A percentile compares a stretch with the other conserved stretches of the same genome.
phyloP scores from a whole-genome alignment of 768 basidiomycete genomes.

The Phanerochaete sordida region DNA sequence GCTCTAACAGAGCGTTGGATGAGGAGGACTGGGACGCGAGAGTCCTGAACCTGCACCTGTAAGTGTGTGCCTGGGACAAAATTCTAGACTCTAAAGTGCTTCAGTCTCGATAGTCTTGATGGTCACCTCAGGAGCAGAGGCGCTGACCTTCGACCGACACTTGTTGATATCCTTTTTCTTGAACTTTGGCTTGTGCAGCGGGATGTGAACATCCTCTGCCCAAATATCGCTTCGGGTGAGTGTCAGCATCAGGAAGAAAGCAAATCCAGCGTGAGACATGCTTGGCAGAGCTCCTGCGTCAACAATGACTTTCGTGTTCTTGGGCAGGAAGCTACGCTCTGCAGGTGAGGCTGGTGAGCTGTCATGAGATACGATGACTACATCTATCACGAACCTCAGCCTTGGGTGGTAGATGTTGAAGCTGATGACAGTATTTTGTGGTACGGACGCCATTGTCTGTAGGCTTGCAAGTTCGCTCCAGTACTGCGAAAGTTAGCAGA shows the following conservation, averaged over 20 bases:
- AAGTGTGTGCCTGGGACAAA: slow-evolving; percentile 76
- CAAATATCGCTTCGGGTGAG: slow-evolving; percentile 73
- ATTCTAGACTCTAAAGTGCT: slow-evolving; percentile 51
- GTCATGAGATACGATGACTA: background rate
- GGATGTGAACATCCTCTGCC: slow-evolving; percentile 53
- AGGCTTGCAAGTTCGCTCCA: slow-evolving; percentile 62
- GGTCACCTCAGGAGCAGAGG: background rate
- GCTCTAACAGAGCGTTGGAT: slow-evolving; percentile 70
- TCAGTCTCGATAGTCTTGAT: background rate
- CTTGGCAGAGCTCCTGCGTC: slow-evolving; percentile 24
- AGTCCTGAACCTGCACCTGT: slow-evolving; percentile 65
- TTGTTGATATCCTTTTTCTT: slow-evolving; percentile 85
- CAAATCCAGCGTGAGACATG: slow-evolving; percentile 23
- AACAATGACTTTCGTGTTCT: slow-evolving; percentile 52
- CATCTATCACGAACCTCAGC: slow-evolving; percentile 69
- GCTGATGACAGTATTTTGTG: slow-evolving; percentile 74
- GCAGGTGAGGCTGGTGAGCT: background rate
- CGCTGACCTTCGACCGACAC: slow-evolving; percentile 65
- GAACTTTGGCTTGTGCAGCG: slow-evolving; percentile 59
- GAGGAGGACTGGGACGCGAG: slow-evolving; percentile 79
- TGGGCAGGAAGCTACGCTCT: slow-evolving; percentile 72
- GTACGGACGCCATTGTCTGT: slow-evolving; percentile 62
- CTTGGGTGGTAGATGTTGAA: slow-evolving; percentile 84
- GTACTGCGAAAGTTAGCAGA: slow-evolving; percentile 39
- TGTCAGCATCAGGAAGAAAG: slow-evolving; percentile 49